Percentiles rank a stretch among this genome's conserved stretches.
These are phyloP conservation scores for Auriscalpium orientale DNA, from an alignment of 768 basidiomycete genomes.

Conservation along the genomic window DNA sequence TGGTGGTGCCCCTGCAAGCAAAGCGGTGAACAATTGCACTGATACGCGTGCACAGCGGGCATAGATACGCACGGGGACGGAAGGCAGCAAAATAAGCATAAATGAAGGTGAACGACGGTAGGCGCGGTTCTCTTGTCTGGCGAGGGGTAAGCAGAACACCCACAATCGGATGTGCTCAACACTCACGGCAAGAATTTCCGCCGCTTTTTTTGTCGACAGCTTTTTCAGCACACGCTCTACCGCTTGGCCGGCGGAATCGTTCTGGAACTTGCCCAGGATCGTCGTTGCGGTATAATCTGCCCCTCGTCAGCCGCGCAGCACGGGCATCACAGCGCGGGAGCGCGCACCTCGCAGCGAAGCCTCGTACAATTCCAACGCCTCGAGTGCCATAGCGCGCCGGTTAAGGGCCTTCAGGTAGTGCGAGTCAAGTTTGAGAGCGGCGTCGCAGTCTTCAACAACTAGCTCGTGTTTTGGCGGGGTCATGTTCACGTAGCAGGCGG, in stretches of 20 bases:
- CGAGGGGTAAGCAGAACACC: neutral
- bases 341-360: conserved; percentile 69
- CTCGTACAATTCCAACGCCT: conserved; percentile 63
- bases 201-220: conserved; percentile 63
- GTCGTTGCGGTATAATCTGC: conserved; percentile 94
- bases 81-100: conserved; percentile 96
- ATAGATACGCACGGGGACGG: conserved; percentile 60
- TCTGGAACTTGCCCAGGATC: conserved; percentile 89
- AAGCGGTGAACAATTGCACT: neutral
- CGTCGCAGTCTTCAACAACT: conserved; percentile 84
- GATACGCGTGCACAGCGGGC: neutral
- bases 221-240: conserved; percentile 93
- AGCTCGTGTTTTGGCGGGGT: conserved; percentile 73
- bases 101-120: conserved; percentile 89
- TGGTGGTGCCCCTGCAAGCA: conserved; percentile 51
- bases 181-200: conserved; percentile 62
- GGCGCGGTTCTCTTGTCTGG: conserved; percentile 66
- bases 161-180: neutral
- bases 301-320: neutral
- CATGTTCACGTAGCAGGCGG: conserved; percentile 95
- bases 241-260: conserved; percentile 63
- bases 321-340: neutral
- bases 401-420: conserved; percentile 89
- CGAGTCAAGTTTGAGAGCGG: conserved; percentile 74
- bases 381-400: conserved; percentile 80